A percentile compares a stretch with the other conserved stretches of the same genome.
Evolutionary conservation across 768 basidiomycete genomes (phyloP).

Genomic region (Fomitopsis pulvina): DNA sequence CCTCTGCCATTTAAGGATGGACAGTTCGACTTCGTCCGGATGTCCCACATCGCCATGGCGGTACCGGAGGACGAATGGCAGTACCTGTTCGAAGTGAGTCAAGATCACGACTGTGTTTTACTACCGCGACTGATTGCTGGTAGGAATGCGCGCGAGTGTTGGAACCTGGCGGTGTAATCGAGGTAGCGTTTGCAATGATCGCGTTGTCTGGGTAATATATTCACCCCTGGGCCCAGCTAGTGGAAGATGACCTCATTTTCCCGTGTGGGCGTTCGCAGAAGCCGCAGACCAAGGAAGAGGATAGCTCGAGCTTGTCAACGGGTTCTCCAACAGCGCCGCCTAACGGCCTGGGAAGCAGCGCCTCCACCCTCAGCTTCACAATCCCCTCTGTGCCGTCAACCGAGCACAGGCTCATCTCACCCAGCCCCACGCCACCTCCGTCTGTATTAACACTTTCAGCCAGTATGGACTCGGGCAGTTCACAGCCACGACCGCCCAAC

Average conservation of each 20-base stretch:
- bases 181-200: conserved; percentile 37
- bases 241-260: conserved; percentile 72
- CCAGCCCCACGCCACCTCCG: background rate
- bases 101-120: too few species aligned
- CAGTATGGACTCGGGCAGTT: background rate
- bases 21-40: conserved; percentile 61
- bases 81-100: conserved; percentile 52
- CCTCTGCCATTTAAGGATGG: conserved; percentile 51
- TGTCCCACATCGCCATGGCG: conserved; percentile 56
- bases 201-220: background rate
- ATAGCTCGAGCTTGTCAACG: background rate
- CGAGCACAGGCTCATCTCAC: background rate
- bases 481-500: background rate
- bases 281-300: background rate
- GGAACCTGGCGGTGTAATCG: conserved; percentile 53
- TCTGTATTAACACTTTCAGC: background rate
- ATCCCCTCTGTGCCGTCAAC: background rate
- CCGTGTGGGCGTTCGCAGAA: conserved; percentile 33
- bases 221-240: conserved; percentile 35
- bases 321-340: background rate
- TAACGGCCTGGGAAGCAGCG: background rate
- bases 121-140: background rate
- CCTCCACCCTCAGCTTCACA: background rate
- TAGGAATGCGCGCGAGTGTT: conserved; percentile 67
- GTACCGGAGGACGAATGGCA: conserved; percentile 78